Conservation (phyloP, 2,329 filamentous ascomycete genomes). For the Hawksworthiomyces lignivorus region DNA sequence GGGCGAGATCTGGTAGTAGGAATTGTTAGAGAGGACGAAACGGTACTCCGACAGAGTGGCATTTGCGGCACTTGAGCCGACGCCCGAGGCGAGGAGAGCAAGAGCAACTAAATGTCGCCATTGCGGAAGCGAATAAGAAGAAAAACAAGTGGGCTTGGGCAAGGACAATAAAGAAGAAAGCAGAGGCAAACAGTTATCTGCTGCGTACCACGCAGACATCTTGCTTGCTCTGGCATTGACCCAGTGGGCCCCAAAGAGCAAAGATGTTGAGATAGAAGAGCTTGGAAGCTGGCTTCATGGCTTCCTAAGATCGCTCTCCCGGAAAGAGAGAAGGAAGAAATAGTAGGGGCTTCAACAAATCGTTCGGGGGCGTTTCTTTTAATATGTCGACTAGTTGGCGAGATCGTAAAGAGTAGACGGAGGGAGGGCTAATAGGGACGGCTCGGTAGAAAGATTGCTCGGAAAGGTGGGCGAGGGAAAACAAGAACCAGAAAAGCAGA, state of each 20-base stretch:
- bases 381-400: neutral
- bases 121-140: conserved; percentile 11
- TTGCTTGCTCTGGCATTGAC: conserved; percentile 36
- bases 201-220: conserved; percentile 48
- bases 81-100: conserved; percentile 10
- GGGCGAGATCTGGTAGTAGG: conserved; percentile 64
- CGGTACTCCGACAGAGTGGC: conserved; percentile 15
- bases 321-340: conserved; percentile 1
- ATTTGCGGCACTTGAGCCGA: conserved; percentile 10
- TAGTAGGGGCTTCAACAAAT: no score
- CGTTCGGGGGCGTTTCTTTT: neutral
- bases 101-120: conserved; percentile 8
- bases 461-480: no score
- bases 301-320: conserved; percentile 9
- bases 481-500: no score
- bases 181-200: conserved; percentile 12
- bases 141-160: conserved; percentile 11
- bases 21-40: conserved; percentile 32
- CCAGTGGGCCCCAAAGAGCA: conserved; percentile 43
- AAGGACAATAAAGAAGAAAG: conserved; percentile 9
- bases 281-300: conserved; percentile 46
- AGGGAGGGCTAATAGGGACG: no score
- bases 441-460: no score
- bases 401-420: no score
- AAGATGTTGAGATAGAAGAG: conserved; percentile 51